Evolutionary conservation across 2,329 filamentous ascomycete genomes (phyloP), one percentile per base, ranked within the genome.

Genomic region (Xylaria sp.): DNA sequence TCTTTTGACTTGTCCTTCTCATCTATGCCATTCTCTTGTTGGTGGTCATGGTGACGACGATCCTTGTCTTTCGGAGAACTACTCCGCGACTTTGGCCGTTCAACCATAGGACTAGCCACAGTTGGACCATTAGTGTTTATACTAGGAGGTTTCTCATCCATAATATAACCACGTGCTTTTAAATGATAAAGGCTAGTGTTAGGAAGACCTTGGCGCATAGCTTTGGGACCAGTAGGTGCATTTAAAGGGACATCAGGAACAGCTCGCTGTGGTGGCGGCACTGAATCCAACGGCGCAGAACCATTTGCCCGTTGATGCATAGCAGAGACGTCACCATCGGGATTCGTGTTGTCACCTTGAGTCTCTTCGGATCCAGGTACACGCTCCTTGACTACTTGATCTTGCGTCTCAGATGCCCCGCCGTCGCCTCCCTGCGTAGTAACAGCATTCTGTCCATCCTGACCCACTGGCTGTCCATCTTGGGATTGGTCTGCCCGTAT

Each of bases 151-250:
- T 74, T 75, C 60, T 82, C 79, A 72, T 82, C 82, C 73, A 79
- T 80, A 46, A 86, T 81, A 72, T 79, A 83, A 48, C 85, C 85
- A 71, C 84, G 81, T 28, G 87, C 87, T 71, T 89, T 84, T 79
- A 90, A 79, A 75, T 92, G 88, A 72, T 90, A 87, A 62, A 92
- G 87, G 73, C 92, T 93, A 66, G 91, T 94, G 79, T 97, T 97
- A 61, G 93, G 92, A 12, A 94, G 84, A 36, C 94, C 94, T 80
- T 96, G 92, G 71, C 95, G 89, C 93, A 98, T 97, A 20, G 96
- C 96, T 81, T 96, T 94, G 57, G 96, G 96, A 10, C 94, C 96
- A 64, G 92, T 97, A 33, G 96, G 96, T 33, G 96, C 96, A 82
- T 86, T 93, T 82, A 90, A 80, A 54, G 89, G 89, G 61, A 85